Percentiles rank a stretch among this genome's conserved stretches.
Evolutionary conservation across 192 early-diverging fungal genomes (phyloP).

Genomic region (Coemansia sp.): DNA sequence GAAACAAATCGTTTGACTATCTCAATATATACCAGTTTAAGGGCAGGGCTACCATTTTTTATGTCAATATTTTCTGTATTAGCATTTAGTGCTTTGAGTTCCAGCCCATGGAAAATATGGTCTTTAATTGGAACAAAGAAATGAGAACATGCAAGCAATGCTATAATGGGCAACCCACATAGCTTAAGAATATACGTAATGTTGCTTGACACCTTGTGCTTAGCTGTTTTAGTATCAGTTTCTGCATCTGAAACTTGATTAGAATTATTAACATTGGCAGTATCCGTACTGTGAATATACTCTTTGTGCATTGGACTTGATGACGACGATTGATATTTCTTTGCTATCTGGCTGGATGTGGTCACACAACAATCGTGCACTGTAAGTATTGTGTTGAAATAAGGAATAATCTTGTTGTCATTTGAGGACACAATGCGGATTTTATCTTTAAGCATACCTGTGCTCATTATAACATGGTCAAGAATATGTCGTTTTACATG

Average conservation of each 20-base stretch:
- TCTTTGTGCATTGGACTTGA: background rate
- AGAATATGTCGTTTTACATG: slow-evolving; percentile 61
- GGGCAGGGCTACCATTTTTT: background rate
- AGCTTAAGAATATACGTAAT: slow-evolving; percentile 13
- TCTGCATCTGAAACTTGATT: background rate
- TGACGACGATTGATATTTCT: background rate
- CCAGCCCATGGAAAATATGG: slow-evolving; percentile 21
- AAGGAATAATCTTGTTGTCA: slow-evolving; percentile 32
- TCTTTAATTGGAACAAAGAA: slow-evolving; percentile 14
- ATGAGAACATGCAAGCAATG: slow-evolving; percentile 11
- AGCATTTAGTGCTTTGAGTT: slow-evolving; percentile 21
- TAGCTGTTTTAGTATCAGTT: background rate
- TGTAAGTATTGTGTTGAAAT: slow-evolving; percentile 66
- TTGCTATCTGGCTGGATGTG: background rate
- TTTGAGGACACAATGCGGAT: too few relatives aligned
- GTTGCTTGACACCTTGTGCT: slow-evolving; percentile 25
- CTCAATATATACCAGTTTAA: slow-evolving; percentile 21
- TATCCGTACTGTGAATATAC: background rate
- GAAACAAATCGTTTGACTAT: slow-evolving; percentile 2
- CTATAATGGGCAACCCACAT: slow-evolving; percentile 21
- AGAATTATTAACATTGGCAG: background rate
- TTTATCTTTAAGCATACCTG: too few relatives aligned
- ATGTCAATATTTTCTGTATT: background rate
- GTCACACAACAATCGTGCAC: slow-evolving; percentile 63
- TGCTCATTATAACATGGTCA: slow-evolving; percentile 30